Evolutionary conservation across 805 yeast genomes (phyloP).

Genomic region (Suhomyces pyralidae): DNA sequence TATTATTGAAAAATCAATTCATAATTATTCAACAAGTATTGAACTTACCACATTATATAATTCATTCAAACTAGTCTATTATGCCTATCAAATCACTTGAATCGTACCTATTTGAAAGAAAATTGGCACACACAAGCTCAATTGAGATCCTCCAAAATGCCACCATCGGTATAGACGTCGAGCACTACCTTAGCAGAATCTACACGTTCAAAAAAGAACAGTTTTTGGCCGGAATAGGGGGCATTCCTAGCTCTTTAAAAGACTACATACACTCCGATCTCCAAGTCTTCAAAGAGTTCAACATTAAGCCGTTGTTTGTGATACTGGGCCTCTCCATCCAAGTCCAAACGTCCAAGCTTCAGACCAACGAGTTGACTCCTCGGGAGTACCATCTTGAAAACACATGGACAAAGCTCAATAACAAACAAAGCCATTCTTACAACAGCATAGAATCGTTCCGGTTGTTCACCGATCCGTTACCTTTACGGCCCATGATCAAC

Average conservation of each 20-base stretch:
- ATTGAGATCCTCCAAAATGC: conserved; percentile 64
- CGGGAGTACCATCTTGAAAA: conserved; percentile 39
- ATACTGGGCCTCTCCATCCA: conserved; percentile 63
- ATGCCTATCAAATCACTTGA: conserved; percentile 59
- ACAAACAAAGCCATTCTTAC: conserved; percentile 21
- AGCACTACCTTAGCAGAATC: conserved; percentile 67
- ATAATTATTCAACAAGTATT: too few relatives aligned
- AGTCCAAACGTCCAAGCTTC: conserved; percentile 30
- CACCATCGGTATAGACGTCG: conserved; percentile 79
- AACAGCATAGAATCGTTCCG: conserved; percentile 48
- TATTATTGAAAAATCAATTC: too few relatives aligned
- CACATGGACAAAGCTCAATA: conserved; percentile 37
- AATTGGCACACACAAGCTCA: conserved; percentile 57
- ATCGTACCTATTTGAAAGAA: conserved; percentile 64
- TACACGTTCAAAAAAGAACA: conserved; percentile 65
- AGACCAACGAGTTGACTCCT: conserved; percentile 33
- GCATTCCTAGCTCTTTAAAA: conserved; percentile 64
- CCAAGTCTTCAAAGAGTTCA: conserved; percentile 52
- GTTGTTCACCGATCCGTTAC: conserved; percentile 48
- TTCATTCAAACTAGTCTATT: too few relatives aligned
- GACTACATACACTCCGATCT: conserved; percentile 60
- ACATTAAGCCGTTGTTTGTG: conserved; percentile 77
- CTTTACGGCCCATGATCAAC: conserved; percentile 47
- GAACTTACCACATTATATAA: too few relatives aligned
- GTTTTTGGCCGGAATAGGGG: conserved; percentile 74